Evolutionary conservation across 2,329 filamentous ascomycete genomes (phyloP), one percentile per base, ranked within the genome.

Genomic region (Triangularia verruculosa): DNA sequence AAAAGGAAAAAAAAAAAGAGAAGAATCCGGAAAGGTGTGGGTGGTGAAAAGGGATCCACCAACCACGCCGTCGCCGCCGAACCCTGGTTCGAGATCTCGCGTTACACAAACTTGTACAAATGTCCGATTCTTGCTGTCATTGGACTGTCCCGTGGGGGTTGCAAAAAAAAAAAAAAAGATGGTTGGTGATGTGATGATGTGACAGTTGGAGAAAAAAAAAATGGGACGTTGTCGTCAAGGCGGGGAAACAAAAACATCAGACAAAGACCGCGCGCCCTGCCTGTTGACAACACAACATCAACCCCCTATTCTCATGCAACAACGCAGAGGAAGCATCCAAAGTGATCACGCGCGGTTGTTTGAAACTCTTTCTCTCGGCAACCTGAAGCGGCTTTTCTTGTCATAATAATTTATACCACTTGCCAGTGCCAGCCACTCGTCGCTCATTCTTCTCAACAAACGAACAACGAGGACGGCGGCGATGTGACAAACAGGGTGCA

Each of bases 71-170:
- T 13, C 7, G 15, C 32, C 1, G 11, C 12, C n/a, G 20, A 47
- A 54, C 12, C 51, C 51, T 27, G 51, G 20, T 28, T 28, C 51
- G 51, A 64, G 61, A 62, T 66, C 59, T 62, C 57, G 52, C 56
- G 61, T 61, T 61, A 63, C 43, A 65, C 61, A 63, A 55, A 56
- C 17, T n/a, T 58, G n/a, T 43, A 56, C 47, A 60, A 61, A 53
- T 55, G 30, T n/a, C 34, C 60, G n/a, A 60, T 62, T 54, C 25
- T 17, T 51, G 60, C 39, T 32, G 47, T 8, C 43, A 64, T 62
- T 62, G 52, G 51, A 22, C 43, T n/a, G n/a, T n/a, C n/a, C n/a
- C 13, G 22, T 66, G 64, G 64, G 64, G 64, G 61, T 61, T 58
- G 28, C 32, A 43, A 15, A 2, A 17, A 43, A 47, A 47, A 47